Percentiles rank a stretch among this genome's conserved stretches.
Conservation (phyloP, 306 rosid species). For the Cucurbita maxima region DNA sequence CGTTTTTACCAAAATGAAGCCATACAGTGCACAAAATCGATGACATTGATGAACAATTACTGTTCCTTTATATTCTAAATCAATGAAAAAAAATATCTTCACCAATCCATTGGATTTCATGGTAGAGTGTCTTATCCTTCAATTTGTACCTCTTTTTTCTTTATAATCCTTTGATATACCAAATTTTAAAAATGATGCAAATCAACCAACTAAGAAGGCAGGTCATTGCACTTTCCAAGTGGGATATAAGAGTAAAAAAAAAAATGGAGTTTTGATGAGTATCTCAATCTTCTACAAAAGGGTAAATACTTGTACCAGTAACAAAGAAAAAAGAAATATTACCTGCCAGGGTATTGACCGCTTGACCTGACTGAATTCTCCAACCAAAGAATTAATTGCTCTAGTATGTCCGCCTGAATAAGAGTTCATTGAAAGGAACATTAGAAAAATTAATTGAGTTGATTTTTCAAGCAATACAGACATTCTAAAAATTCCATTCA, state of each 20-base stretch:
- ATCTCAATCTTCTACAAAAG: not conserved
- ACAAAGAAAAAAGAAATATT: constrained; percentile 4
- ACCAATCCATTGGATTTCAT: not conserved
- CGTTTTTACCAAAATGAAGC: not conserved
- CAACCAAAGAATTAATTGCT: constrained; percentile 66
- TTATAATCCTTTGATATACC: not conserved
- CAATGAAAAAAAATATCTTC: not conserved
- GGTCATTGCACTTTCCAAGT: not conserved
- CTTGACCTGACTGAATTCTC: constrained; percentile 54
- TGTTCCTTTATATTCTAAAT: not conserved
- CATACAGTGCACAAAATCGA: not conserved
- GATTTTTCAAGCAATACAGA: not conserved
- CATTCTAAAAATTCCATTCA: not conserved
- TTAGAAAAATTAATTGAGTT: not conserved
- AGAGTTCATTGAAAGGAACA: constrained; percentile 12
- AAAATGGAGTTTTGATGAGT: not conserved
- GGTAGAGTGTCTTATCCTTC: not conserved
- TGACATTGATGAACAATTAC: not conserved
- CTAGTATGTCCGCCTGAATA: constrained; percentile 85
- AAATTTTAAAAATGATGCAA: not conserved
- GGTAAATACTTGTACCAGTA: not conserved
- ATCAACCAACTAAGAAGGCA: not conserved
- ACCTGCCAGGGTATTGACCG: constrained; percentile 76
- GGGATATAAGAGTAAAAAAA: not conserved
- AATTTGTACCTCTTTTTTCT: not conserved